A percentile compares a stretch with the other conserved stretches of the same genome.
phyloP scores from a whole-genome alignment of 1,284 basidiomycete genomes.

The Ceratobasidium theobromae region DNA sequence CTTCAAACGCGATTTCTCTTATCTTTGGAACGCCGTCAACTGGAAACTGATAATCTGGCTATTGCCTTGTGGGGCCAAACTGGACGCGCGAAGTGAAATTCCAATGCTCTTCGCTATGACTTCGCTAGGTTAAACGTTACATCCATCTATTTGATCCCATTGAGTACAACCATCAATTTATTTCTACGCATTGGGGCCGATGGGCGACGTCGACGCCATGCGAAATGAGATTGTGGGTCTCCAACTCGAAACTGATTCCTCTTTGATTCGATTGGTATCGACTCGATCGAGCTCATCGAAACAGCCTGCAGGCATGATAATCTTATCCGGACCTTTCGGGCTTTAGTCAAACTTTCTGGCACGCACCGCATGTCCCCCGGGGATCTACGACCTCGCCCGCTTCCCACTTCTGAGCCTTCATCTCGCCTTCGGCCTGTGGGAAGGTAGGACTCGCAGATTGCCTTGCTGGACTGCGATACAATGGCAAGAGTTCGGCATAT shows the following conservation, averaged over 20 bases:
- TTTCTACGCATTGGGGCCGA: not conserved
- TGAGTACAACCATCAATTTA: not conserved
- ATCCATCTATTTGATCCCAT: not conserved
- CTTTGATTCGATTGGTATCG: not conserved
- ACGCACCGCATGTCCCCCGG: constrained; percentile 19
- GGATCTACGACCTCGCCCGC: constrained; percentile 17
- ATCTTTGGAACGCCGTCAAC: not conserved
- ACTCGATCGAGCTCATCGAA: constrained; percentile 6
- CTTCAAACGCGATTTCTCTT: not conserved
- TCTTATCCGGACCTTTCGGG: constrained; percentile 3
- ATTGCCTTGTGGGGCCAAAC: not conserved
- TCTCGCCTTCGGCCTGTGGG: constrained; percentile 26
- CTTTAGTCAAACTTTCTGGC: not conserved
- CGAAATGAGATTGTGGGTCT: not conserved
- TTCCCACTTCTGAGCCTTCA: constrained; percentile 13
- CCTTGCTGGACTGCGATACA: not conserved
- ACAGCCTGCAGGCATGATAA: not conserved
- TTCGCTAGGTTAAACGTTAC: not conserved
- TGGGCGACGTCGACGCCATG: not conserved
- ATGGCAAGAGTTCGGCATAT: not conserved
- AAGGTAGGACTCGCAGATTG: not conserved
- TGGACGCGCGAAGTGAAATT: not conserved
- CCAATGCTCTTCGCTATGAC: not conserved
- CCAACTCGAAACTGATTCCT: not conserved
- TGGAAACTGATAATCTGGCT: not conserved